phyloP scores from a whole-genome alignment of 495 filamentous ascomycete genomes.

The Endocarpon pusillum region DNA sequence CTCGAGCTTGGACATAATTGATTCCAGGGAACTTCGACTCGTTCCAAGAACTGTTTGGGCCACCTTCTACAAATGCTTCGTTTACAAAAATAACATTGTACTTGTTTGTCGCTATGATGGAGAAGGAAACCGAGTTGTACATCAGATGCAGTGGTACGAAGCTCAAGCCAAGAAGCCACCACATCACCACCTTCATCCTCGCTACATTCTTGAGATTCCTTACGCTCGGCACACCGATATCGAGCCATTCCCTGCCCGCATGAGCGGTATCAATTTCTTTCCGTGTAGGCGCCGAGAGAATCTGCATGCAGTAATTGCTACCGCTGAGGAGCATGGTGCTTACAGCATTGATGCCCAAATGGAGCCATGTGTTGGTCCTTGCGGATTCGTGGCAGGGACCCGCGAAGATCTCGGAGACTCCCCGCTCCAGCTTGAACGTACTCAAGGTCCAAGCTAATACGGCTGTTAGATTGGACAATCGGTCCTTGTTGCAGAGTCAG shows the following conservation, averaged over 20 bases:
- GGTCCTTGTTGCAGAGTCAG: too few relatives aligned
- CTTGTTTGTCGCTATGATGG: slow-evolving; percentile 19
- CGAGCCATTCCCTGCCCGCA: slow-evolving; percentile 26
- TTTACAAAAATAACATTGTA: slow-evolving; percentile 18
- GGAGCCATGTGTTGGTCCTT: slow-evolving; percentile 3
- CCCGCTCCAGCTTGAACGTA: not conserved
- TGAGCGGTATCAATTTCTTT: slow-evolving; percentile 33
- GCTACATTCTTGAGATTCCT: slow-evolving; percentile 28
- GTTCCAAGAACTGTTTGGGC: too few relatives aligned
- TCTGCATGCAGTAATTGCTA: slow-evolving; percentile 25
- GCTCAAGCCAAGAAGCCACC: slow-evolving; percentile 14
- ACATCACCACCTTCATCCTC: slow-evolving; percentile 19
- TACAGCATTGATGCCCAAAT: slow-evolving; percentile 20
- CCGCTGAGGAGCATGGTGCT: slow-evolving; percentile 21
- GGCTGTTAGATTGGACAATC: too few relatives aligned
- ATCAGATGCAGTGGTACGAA: slow-evolving; percentile 14
- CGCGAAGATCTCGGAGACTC: not conserved
- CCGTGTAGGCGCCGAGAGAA: slow-evolving; percentile 34
- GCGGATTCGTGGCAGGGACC: not conserved
- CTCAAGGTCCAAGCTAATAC: not conserved
- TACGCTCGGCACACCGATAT: slow-evolving; percentile 34
- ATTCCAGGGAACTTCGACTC: too few relatives aligned
- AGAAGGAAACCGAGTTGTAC: slow-evolving; percentile 24
- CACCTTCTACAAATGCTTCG: too few relatives aligned
- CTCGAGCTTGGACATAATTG: too few relatives aligned